phyloP scores from a whole-genome alignment of 192 early-diverging fungal genomes.

The Phycomyces blakesleeanus region DNA sequence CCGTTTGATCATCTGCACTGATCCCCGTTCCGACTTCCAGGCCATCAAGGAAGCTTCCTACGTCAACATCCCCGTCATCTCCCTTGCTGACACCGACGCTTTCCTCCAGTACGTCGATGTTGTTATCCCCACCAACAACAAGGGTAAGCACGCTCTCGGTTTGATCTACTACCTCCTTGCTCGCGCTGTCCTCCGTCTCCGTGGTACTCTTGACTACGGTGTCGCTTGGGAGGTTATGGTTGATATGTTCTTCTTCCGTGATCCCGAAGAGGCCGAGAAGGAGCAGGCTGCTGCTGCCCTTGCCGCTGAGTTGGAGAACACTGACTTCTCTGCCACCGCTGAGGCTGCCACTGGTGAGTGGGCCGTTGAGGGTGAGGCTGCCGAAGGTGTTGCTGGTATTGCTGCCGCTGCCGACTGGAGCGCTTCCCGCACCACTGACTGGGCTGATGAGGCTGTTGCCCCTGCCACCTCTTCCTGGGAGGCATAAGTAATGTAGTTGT shows the following conservation, averaged over 20 bases:
- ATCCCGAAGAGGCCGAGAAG: conserved; percentile 95
- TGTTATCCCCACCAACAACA: conserved; percentile 99
- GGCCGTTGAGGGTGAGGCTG: conserved; percentile 57
- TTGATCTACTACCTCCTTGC: conserved; percentile 97
- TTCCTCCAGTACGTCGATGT: conserved; percentile 93
- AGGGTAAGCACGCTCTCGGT: conserved; percentile 98
- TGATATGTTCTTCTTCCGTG: conserved; percentile 99
- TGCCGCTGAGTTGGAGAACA: conserved; percentile 39
- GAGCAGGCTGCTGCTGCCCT: conserved; percentile 61
- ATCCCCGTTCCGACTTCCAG: conserved; percentile 98
- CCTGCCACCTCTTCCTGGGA: conserved; percentile 25
- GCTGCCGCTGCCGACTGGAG: conserved; percentile 39
- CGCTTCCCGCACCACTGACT: conserved; percentile 17
- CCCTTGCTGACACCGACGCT: conserved; percentile 97
- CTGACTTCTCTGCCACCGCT: conserved; percentile 30
- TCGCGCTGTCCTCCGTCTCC: conserved; percentile 97
- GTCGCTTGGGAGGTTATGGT: conserved; percentile 96
- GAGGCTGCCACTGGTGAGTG: conserved; percentile 52
- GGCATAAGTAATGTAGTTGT: conserved; percentile 10
- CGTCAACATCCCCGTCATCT: conserved; percentile 99
- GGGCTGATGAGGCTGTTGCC: conserved; percentile 30
- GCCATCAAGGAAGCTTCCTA: conserved; percentile 98
- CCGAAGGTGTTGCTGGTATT: conserved; percentile 37
- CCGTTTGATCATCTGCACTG: conserved; percentile 94
- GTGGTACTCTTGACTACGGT: conserved; percentile 84